A percentile compares a stretch with the other conserved stretches of the same genome.
phyloP scores from a whole-genome alignment of 2,329 filamentous ascomycete genomes.

The Botrytis cinerea region DNA sequence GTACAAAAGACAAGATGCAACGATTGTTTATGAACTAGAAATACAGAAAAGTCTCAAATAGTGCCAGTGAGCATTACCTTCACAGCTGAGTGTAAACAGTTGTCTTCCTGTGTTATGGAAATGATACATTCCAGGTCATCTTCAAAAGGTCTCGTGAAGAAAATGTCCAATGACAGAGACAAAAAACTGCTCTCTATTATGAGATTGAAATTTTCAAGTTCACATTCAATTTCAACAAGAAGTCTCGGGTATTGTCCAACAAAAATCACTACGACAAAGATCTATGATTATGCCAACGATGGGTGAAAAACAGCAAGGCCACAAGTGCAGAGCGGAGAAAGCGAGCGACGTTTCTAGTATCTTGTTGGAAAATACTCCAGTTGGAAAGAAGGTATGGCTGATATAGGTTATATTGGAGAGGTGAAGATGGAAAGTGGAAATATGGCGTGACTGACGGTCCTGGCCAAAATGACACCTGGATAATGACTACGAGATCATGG shows the following conservation, averaged over 20 bases:
- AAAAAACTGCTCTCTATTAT: conserved; percentile 60
- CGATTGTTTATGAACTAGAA: background rate
- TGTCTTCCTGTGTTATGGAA: too few species aligned
- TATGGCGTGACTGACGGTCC: conserved; percentile 66
- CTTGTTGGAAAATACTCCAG: conserved; percentile 66
- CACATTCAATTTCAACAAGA: conserved; percentile 53
- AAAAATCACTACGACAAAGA: conserved; percentile 61
- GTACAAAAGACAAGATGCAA: background rate
- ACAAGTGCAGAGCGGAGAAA: conserved; percentile 59
- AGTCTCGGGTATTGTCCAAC: conserved; percentile 66
- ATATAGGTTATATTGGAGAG: conserved; percentile 68
- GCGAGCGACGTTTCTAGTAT: conserved; percentile 69
- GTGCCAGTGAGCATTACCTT: background rate
- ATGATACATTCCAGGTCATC: conserved; percentile 13
- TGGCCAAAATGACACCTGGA: conserved; percentile 63
- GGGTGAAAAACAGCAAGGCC: conserved; percentile 64
- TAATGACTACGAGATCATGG: too few species aligned
- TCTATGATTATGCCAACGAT: conserved; percentile 59
- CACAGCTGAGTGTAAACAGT: too few species aligned
- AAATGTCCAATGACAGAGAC: too few species aligned
- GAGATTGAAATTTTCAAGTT: conserved; percentile 71
- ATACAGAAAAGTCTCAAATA: background rate
- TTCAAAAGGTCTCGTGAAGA: too few species aligned
- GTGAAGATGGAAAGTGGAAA: conserved; percentile 71
- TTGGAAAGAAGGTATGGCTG: conserved; percentile 57